phyloP scores from a whole-genome alignment of 2,329 filamentous ascomycete species.

The Torrubiellomyces zombiae region DNA sequence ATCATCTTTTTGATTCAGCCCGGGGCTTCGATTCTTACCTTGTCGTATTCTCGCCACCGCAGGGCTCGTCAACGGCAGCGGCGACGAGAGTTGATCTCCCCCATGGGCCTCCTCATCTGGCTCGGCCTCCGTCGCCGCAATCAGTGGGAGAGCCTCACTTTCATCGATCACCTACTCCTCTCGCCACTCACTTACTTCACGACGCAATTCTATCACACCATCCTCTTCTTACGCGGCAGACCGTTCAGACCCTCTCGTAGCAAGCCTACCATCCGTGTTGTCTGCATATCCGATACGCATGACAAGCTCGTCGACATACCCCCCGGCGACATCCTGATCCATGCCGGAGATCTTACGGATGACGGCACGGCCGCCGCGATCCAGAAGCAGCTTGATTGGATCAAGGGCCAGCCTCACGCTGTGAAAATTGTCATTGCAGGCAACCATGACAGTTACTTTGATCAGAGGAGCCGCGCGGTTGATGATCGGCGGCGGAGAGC shows the following conservation, averaged over 20 bases:
- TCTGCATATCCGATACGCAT: slow-evolving; percentile 87
- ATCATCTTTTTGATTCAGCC: too few relatives aligned
- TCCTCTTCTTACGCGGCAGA: slow-evolving; percentile 51
- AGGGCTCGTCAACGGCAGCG: too few relatives aligned
- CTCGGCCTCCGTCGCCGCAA: slow-evolving; percentile 30
- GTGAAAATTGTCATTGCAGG: slow-evolving; percentile 74
- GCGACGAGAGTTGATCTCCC: too few relatives aligned
- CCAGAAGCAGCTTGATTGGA: slow-evolving; percentile 73
- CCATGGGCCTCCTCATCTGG: slow-evolving; percentile 27
- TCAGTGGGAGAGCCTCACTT: slow-evolving; percentile 30
- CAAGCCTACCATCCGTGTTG: slow-evolving; percentile 48
- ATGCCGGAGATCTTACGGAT: slow-evolving; percentile 74
- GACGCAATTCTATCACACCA: slow-evolving; percentile 42
- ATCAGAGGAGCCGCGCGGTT: slow-evolving; percentile 41
- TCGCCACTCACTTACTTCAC: slow-evolving; percentile 53
- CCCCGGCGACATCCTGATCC: slow-evolving; percentile 69
- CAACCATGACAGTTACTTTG: slow-evolving; percentile 82
- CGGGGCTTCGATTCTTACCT: too few relatives aligned
- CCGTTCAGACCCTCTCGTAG: slow-evolving; percentile 41
- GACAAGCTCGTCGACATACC: slow-evolving; percentile 46
- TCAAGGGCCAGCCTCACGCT: slow-evolving; percentile 53
- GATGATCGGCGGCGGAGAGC: slow-evolving; percentile 36
- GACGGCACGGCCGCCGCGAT: slow-evolving; percentile 56
- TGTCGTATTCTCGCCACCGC: too few relatives aligned
- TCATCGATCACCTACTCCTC: slow-evolving; percentile 46